Conservation (phyloP, 139 green algal genomes). For the Coelastrella sp. region DNA sequence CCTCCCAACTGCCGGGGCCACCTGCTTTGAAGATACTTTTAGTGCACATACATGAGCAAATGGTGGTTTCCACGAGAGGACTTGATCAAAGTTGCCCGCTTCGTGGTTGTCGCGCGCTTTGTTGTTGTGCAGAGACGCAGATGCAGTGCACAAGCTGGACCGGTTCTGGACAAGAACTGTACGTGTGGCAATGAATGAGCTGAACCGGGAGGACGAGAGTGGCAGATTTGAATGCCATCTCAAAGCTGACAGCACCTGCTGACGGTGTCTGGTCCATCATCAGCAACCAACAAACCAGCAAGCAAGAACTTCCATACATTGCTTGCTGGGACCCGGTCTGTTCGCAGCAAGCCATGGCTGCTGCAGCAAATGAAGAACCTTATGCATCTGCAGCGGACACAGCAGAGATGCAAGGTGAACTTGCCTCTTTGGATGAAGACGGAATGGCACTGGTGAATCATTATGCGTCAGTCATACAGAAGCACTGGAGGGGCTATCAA, state of each 20-base stretch:
- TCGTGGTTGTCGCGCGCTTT: no score
- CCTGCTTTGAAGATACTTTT: background rate
- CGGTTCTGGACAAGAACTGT: background rate
- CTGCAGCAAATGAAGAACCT: background rate
- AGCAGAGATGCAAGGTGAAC: no score
- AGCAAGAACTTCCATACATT: no score
- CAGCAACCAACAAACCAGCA: no score
- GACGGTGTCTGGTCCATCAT: no score
- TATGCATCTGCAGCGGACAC: background rate
- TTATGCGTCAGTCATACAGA: conserved; percentile 41
- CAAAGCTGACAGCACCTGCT: no score
- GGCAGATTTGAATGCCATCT: no score
- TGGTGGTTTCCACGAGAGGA: background rate
- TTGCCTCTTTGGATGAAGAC: background rate
- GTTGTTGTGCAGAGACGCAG: background rate
- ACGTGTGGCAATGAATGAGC: background rate
- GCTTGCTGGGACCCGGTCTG: no score
- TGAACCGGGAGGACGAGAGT: no score
- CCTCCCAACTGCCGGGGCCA: background rate
- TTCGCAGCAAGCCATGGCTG: background rate
- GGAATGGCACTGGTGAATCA: background rate
- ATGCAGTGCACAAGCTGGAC: background rate
- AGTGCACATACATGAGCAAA: background rate
- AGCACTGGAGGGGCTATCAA: conserved; percentile 30
- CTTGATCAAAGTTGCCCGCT: no score